phyloP scores from a whole-genome alignment of 1,139 yeast species.

The Pichia sp. region DNA sequence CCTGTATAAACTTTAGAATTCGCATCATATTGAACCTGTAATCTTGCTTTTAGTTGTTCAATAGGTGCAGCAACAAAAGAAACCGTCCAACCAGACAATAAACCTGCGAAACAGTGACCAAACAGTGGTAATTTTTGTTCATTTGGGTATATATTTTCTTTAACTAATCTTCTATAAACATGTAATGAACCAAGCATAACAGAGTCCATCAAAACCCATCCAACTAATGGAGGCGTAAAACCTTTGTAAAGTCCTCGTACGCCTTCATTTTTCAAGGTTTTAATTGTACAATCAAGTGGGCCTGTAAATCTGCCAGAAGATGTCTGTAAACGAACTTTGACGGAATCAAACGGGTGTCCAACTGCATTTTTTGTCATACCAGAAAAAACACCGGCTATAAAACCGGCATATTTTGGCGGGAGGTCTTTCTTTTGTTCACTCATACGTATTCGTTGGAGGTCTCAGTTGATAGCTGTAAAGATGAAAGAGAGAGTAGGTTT shows the following conservation, averaged over 20 bases:
- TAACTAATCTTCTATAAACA: constrained; percentile 61
- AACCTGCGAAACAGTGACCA: constrained; percentile 70
- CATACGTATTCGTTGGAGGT: background rate
- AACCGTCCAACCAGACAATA: constrained; percentile 89
- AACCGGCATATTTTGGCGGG: constrained; percentile 63
- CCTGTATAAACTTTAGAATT: constrained; percentile 63
- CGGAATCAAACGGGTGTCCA: constrained; percentile 91
- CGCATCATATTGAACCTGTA: constrained; percentile 86
- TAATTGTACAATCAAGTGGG: constrained; percentile 71
- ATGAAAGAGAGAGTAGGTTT: background rate
- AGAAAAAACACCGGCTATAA: constrained; percentile 80
- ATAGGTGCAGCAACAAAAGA: constrained; percentile 92
- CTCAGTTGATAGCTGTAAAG: background rate
- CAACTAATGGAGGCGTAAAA: constrained; percentile 85
- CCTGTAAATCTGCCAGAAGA: constrained; percentile 69
- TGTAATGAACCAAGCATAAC: constrained; percentile 84
- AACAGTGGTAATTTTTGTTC: constrained; percentile 55
- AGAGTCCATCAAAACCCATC: constrained; percentile 91
- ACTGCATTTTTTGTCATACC: constrained; percentile 84
- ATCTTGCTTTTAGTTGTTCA: constrained; percentile 80
- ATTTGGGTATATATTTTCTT: constrained; percentile 56
- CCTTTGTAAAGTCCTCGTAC: constrained; percentile 75
- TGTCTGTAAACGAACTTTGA: constrained; percentile 83
- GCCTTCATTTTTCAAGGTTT: constrained; percentile 72
- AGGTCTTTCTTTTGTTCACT: constrained; percentile 11